Evolutionary conservation across 345 rosid genomes (phyloP).

Genomic region (Boechera divaricarpa): DNA sequence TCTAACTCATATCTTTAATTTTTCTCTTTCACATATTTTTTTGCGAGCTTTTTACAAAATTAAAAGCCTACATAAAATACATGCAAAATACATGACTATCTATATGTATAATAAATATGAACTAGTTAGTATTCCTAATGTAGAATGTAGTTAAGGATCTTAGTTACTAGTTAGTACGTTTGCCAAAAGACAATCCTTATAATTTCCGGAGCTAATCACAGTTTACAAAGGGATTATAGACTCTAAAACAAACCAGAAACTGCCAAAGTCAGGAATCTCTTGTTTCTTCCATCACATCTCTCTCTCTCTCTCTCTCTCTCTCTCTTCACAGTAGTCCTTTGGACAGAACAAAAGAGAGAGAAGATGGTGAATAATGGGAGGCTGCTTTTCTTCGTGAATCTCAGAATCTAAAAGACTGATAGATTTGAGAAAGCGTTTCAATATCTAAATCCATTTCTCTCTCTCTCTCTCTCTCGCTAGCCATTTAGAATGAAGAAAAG

Average conservation of each 20-base stretch:
- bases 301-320: conserved; percentile 46
- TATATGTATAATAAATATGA: background rate
- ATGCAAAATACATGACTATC: background rate
- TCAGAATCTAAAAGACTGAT: conserved; percentile 13
- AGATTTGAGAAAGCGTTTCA: conserved; percentile 18
- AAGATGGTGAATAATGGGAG: conserved; percentile 44
- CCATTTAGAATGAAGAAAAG: conserved; percentile 33
- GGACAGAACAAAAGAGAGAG: conserved; percentile 42
- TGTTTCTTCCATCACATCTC: conserved; percentile 34
- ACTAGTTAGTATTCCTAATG: background rate
- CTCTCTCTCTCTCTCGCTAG: background rate
- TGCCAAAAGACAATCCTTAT: conserved; percentile 27
- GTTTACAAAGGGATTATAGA: conserved; percentile 30
- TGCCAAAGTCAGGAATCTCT: conserved; percentile 47
- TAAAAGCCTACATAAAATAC: conserved; percentile 2
- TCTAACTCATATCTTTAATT: background rate
- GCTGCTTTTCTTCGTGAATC: conserved; percentile 36
- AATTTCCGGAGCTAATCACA: conserved; percentile 34
- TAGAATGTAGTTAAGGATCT: conserved; percentile 18
- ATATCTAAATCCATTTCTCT: conserved; percentile 7
- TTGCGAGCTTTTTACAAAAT: background rate
- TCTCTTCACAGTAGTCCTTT: conserved; percentile 33
- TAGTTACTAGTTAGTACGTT: conserved; percentile 13
- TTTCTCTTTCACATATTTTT: background rate
- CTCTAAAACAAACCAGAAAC: conserved; percentile 45